A percentile compares a stretch with the other conserved stretches of the same genome.
Evolutionary conservation across 2,329 filamentous ascomycete species (phyloP).

Genomic region (Aspergillus flavus): DNA sequence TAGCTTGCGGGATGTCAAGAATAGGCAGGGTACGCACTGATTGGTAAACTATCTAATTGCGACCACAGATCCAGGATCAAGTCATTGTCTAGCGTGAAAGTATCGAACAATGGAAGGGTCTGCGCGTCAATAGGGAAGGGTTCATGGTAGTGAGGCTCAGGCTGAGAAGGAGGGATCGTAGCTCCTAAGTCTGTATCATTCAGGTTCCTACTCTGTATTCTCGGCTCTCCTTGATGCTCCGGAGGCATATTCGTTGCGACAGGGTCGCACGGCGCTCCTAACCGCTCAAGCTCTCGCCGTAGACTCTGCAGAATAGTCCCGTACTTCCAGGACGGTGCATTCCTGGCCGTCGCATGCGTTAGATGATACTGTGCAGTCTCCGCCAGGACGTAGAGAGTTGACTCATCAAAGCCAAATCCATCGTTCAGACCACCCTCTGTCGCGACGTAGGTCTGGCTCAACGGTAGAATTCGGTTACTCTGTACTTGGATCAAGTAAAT

Average conservation of each 20-base stretch:
- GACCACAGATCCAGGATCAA: slow-evolving; percentile 30
- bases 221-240: background rate
- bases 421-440: background rate
- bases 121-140: slow-evolving; percentile 16
- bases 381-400: slow-evolving; percentile 17
- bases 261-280: background rate
- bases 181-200: background rate
- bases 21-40: slow-evolving; percentile 13
- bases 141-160: slow-evolving; percentile 1
- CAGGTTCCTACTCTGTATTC: no score
- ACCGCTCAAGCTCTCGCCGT: slow-evolving; percentile 19
- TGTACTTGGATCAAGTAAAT: slow-evolving; percentile 25
- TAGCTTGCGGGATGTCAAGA: background rate
- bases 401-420: slow-evolving; percentile 12
- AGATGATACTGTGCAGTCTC: slow-evolving; percentile 21
- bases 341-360: slow-evolving; percentile 21
- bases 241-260: background rate
- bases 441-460: background rate
- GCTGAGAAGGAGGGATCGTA: background rate
- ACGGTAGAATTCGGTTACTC: slow-evolving; percentile 18
- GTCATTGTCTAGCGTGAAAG: slow-evolving; percentile 22
- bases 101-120: slow-evolving; percentile 22
- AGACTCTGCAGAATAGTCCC: slow-evolving; percentile 22
- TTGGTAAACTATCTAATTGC: slow-evolving; percentile 31
- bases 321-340: slow-evolving; percentile 26